Conservation (phyloP, 1,284 basidiomycete species). For the Ceratobasidium sp. region DNA sequence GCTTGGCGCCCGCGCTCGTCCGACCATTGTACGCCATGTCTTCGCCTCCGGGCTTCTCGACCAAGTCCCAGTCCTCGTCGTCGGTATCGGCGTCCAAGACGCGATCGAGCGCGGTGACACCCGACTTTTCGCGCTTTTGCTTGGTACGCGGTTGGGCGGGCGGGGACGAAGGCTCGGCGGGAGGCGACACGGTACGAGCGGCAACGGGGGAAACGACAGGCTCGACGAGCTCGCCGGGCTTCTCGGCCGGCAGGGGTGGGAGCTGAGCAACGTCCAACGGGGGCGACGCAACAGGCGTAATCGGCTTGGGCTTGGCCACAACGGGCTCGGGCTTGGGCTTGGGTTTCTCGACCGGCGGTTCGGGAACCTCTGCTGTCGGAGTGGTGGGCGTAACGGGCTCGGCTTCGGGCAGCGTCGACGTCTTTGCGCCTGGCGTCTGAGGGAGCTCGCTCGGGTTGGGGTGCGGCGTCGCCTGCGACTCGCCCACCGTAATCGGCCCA, state of each 20-base stretch:
- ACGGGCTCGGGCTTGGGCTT: neutral
- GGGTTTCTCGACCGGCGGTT: neutral
- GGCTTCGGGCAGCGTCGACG: neutral
- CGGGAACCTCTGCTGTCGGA: constrained; percentile 6
- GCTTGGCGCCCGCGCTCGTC: constrained; percentile 61
- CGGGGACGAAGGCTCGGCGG: constrained; percentile 22
- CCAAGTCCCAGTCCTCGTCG: constrained; percentile 86
- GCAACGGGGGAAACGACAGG: neutral
- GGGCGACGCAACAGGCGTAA: neutral
- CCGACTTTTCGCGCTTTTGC: constrained; percentile 80
- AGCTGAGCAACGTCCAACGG: constrained; percentile 9
- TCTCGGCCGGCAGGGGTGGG: constrained; percentile 30
- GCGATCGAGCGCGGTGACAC: constrained; percentile 74
- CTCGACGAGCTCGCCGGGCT: constrained; percentile 30
- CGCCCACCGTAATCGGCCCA: constrained; percentile 36
- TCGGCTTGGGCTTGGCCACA: neutral
- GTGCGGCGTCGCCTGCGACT: constrained; percentile 32
- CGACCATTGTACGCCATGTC: constrained; percentile 54
- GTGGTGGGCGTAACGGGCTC: constrained; percentile 18
- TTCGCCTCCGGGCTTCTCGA: constrained; percentile 74
- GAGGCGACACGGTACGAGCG: neutral
- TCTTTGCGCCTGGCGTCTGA: neutral
- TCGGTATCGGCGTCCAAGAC: constrained; percentile 67
- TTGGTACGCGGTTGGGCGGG: constrained; percentile 46
- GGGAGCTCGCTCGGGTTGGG: constrained; percentile 17